These are phyloP conservation scores for Sclerotinia glacialis DNA, from an alignment of 2,329 filamentous ascomycete genomes.

Conservation along the genomic window DNA sequence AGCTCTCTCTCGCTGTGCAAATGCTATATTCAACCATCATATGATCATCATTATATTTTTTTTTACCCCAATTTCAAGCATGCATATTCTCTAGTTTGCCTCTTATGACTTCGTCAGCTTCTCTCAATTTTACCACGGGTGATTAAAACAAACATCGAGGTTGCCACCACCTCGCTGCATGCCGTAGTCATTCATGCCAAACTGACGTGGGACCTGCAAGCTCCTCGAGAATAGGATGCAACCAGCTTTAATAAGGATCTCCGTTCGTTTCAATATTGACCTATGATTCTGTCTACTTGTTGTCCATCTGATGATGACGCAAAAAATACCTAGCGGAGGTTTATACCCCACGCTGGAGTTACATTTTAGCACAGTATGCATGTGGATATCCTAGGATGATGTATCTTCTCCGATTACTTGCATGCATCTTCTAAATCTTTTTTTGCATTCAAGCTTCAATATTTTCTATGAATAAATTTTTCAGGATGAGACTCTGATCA, in stretches of 20 bases:
- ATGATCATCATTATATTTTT: not conserved
- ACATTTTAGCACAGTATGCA: not conserved
- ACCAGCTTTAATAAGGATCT: not conserved
- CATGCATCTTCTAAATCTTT: not conserved
- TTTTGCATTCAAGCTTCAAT: not conserved
- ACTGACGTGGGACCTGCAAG: not conserved
- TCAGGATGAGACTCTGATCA: not conserved
- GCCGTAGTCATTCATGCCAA: not conserved
- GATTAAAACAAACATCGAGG: not conserved
- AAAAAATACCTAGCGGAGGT: not conserved
- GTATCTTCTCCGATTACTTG: conserved; percentile 8
- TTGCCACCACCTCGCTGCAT: not conserved
- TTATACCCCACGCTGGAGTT: not conserved
- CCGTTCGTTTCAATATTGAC: not conserved
- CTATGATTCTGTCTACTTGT: not conserved
- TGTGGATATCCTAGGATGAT: conserved; percentile 3
- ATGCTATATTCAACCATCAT: conserved; percentile 1
- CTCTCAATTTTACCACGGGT: not conserved
- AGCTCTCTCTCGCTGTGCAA: not conserved
- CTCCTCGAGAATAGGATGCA: not conserved
- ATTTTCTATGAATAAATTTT: too few relatives aligned
- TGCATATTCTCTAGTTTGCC: not conserved
- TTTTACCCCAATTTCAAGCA: not conserved
- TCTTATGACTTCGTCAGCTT: not conserved
- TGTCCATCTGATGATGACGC: not conserved